Conservation (phyloP, 768 basidiomycete species). For the Calocera cornea region DNA sequence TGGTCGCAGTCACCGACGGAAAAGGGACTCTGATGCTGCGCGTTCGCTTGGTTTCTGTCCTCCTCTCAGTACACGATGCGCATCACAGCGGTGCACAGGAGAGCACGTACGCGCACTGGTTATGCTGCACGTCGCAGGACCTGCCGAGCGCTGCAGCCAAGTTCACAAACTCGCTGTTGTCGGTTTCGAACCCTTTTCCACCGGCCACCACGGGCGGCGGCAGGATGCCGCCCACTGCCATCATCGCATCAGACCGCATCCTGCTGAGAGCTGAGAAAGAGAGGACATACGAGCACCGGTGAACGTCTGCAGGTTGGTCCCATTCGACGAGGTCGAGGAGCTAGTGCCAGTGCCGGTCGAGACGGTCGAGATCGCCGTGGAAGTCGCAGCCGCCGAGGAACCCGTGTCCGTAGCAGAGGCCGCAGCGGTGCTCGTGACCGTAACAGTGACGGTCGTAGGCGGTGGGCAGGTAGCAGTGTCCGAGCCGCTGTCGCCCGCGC, state of each 20-base stretch:
- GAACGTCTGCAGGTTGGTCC: constrained; percentile 39
- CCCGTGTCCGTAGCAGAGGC: constrained; percentile 7
- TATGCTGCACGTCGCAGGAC: constrained; percentile 47
- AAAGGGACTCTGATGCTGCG: constrained; percentile 7
- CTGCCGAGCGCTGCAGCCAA: constrained; percentile 38
- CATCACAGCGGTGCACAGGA: not conserved
- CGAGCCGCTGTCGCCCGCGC: not conserved
- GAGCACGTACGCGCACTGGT: constrained; percentile 31
- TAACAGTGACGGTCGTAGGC: constrained; percentile 8
- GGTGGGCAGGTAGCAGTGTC: not conserved
- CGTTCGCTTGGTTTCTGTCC: constrained; percentile 32
- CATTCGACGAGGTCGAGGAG: constrained; percentile 12
- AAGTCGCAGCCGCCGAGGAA: constrained; percentile 11
- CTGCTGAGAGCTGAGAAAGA: too few species aligned
- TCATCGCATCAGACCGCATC: too few species aligned
- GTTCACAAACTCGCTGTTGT: constrained; percentile 35
- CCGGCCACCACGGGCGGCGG: constrained; percentile 36
- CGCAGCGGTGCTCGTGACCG: constrained; percentile 8
- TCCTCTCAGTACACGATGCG: not conserved
- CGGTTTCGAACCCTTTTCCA: constrained; percentile 37
- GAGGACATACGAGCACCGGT: constrained; percentile 26
- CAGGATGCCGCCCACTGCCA: constrained; percentile 30
- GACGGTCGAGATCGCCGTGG: constrained; percentile 8
- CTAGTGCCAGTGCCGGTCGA: constrained; percentile 14
- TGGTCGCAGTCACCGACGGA: constrained; percentile 11